These are phyloP conservation scores for Rubia yunnanensis DNA, from an alignment of 257 asterid species.

Conservation along the genomic window DNA sequence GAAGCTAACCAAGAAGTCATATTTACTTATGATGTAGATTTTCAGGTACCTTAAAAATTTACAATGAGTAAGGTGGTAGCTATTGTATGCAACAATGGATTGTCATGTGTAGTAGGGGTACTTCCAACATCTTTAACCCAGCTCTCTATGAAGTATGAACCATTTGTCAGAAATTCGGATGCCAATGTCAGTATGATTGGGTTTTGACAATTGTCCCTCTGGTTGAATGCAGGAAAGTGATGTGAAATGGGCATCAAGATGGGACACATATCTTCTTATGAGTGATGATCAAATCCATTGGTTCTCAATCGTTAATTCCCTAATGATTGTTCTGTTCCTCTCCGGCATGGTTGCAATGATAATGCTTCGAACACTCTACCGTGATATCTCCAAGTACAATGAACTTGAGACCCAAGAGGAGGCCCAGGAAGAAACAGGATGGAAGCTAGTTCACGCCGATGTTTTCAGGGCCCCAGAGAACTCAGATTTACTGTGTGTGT, in stretches of 20 bases:
- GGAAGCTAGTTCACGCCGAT: constrained; percentile 69
- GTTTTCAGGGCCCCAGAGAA: constrained; percentile 62
- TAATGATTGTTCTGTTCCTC: constrained; percentile 77
- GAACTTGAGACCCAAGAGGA: constrained; percentile 79
- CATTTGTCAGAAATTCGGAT: too few species aligned
- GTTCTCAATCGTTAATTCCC: constrained; percentile 71
- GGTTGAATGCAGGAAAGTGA: constrained; percentile 52
- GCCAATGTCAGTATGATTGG: background rate
- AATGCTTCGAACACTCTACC: constrained; percentile 64
- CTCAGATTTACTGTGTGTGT: constrained; percentile 56
- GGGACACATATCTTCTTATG: constrained; percentile 78
- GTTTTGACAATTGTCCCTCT: background rate
- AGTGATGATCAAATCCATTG: constrained; percentile 74
- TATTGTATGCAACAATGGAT: background rate
- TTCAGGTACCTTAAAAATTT: constrained; percentile 30
- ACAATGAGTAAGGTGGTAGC: background rate
- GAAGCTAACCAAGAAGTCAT: constrained; percentile 57
- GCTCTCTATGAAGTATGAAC: background rate
- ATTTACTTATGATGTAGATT: constrained; percentile 65
- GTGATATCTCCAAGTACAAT: constrained; percentile 67
- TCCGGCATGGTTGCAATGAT: constrained; percentile 84
- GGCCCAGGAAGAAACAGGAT: constrained; percentile 77
- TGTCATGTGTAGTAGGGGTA: too few species aligned
- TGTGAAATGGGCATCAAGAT: constrained; percentile 84
- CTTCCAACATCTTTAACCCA: background rate